Base-by-base conservation (phyloP, 2,329 filamentous ascomycete genomes). In the Berkeleyomyces basicola region DNA sequence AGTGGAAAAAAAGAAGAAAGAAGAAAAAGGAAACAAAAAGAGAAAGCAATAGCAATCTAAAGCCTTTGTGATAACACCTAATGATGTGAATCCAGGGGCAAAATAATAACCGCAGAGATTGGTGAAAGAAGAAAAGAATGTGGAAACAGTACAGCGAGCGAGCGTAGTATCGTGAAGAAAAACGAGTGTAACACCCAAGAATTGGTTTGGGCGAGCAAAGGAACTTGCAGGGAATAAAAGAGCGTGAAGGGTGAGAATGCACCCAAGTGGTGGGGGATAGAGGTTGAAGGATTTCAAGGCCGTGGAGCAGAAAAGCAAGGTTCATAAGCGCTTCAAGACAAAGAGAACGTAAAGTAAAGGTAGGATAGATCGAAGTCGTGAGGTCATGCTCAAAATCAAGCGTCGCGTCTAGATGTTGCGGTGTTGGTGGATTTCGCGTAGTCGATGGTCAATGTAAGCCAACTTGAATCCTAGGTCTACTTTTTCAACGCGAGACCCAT, bases 361-460 rank as follows among this genome's bases (percentile, higher is more conserved):
- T 43, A 16, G 40, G 23, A 16, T 39, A 49, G 44, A 31, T 14
- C 37, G 49, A 39, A 55, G 16, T 33, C n/a, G 58, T 11, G 42
- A 37, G 1, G 37, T 37, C 51, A 55, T 31, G 7, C 51, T 55
- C 51, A 10, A 37, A 40, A 33, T 72, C 79, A 49, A 76, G 68
- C 2, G 79, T 79, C 31, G 79, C 80, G 66, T 80, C 76, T 6
- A 80, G 79, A 59, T 76, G 76, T 63, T 74, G 73, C 7, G 70
- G 72, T 49, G 72, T 71, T 73, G 76, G 65, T 79, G 76, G 64
- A 83, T 73, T 65, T 81, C 78, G 66, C 77, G 78, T 51, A 83
- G 76, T 44, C 80, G 78, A 67, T 81, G 77, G 67, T 83, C 80
- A 57, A 83, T 77, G 65, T 83, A 82, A 3, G 80, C 79, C 62